Conservation (phyloP, 306 rosid species). For the Cucurbita pepo region DNA sequence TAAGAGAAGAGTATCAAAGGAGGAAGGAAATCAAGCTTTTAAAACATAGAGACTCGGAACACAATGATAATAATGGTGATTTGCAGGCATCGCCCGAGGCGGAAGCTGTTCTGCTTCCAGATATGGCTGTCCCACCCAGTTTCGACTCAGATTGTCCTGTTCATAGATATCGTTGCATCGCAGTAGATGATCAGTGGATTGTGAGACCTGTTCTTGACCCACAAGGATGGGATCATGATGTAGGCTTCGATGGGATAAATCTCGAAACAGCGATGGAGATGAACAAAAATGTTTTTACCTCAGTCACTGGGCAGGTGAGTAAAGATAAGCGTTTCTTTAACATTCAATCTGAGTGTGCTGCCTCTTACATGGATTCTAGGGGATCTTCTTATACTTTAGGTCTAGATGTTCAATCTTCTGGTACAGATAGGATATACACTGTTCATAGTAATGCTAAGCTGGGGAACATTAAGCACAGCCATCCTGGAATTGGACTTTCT, state of each 20-base stretch:
- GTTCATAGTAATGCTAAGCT: slow-evolving; percentile 51
- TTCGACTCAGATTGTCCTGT: slow-evolving; percentile 47
- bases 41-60: slow-evolving; percentile 17
- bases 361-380: slow-evolving; percentile 44
- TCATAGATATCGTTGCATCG: slow-evolving; percentile 74
- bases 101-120: slow-evolving; percentile 65
- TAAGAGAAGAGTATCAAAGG: slow-evolving; percentile 52
- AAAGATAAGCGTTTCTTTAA: slow-evolving; percentile 67
- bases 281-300: slow-evolving; percentile 35
- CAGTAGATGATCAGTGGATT: slow-evolving; percentile 50
- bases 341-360: slow-evolving; percentile 70
- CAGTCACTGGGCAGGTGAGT: slow-evolving; percentile 62
- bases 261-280: slow-evolving; percentile 52
- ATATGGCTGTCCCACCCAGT: slow-evolving; percentile 68
- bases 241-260: slow-evolving; percentile 77
- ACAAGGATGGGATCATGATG: slow-evolving; percentile 96
- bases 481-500: slow-evolving; percentile 64
- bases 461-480: slow-evolving; percentile 43
- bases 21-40: slow-evolving; percentile 33
- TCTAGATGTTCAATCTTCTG: slow-evolving; percentile 73
- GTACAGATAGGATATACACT: slow-evolving; percentile 51
- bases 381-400: slow-evolving; percentile 51
- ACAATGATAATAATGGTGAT: slow-evolving; percentile 27
- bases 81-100: slow-evolving; percentile 43
- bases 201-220: slow-evolving; percentile 91